Base-by-base conservation (phyloP, 306 rosid genomes). In the Luffa acutangula region DNA sequence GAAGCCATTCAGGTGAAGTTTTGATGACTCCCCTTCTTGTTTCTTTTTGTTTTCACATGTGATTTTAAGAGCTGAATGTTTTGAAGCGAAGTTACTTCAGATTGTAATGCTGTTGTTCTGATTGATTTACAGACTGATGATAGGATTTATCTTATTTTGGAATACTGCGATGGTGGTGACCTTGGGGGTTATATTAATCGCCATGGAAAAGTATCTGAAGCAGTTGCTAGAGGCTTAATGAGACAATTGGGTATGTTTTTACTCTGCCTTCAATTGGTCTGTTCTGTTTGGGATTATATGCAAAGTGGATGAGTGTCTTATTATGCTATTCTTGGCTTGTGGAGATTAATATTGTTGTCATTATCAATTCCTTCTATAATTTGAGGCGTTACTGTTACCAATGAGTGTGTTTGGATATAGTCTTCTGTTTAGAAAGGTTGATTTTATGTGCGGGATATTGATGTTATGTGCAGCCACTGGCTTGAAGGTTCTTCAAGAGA, bases 81-180 rank as follows among this genome's bases (percentile, higher is more conserved):
- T 66, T 17, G n/a, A 39, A 66, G 7, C 14, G 21, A 66, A 67
- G 52, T 65, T 43, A 15, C 41, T 33, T 20, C 8, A 77, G 78
- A 81, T 81, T 71, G 80, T 39, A 39, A 31, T 51, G 41, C 36
- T 45, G 17, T 63, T 37, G 79, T 75, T 79, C 11, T 81, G 75
- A 79, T 81, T 72, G 81, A 57, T 84, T 80, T 76, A 67, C 81
- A 96, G 99, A 88, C 93, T 45, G 53, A 85, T 82, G 97, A 96
- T 37, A 91, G 84, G 84, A 88, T 96, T 85, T 96, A 86, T 89
- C 97, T 96, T 82, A 88, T 96, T 76, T 84, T 96, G 96, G 99
- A 96, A 90, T 96, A 90, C 77, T 96, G 99, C 83, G 89, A 88
- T 81, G 96, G 96, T 53, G 99, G 99, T 66, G 99, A 96, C 80